Conservation (phyloP, 495 filamentous ascomycete genomes). For the Neurospora tetrasperma region DNA sequence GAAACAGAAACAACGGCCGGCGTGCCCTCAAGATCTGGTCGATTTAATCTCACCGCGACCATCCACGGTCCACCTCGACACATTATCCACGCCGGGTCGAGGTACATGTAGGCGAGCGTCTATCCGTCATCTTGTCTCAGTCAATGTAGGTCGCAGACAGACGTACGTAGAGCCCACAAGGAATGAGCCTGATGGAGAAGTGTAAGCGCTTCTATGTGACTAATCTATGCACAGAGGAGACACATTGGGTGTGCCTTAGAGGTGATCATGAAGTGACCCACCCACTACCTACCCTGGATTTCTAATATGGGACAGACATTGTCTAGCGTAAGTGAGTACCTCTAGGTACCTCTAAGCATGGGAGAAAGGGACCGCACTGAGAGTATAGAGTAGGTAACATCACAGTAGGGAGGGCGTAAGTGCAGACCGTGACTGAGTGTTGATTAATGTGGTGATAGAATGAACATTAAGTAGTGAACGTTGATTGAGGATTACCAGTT, state of each 20-base stretch:
- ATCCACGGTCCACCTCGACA: neutral
- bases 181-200: neutral
- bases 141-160: neutral
- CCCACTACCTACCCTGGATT: neutral
- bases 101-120: neutral
- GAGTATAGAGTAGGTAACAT: no score
- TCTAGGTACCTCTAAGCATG: neutral
- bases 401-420: no score
- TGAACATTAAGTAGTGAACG: neutral
- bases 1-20: neutral
- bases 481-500: neutral
- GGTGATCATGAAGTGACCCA: neutral
- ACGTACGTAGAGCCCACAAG: neutral
- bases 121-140: neutral
- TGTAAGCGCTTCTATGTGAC: neutral
- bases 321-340: neutral
- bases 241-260: neutral
- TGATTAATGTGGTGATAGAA: neutral
- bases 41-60: neutral
- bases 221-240: no score
- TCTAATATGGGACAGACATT: neutral
- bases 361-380: neutral
- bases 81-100: neutral
- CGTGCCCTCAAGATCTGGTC: neutral
- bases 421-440: no score